Conservation (phyloP, 768 basidiomycete genomes). For the Termitomyces sp. region DNA sequence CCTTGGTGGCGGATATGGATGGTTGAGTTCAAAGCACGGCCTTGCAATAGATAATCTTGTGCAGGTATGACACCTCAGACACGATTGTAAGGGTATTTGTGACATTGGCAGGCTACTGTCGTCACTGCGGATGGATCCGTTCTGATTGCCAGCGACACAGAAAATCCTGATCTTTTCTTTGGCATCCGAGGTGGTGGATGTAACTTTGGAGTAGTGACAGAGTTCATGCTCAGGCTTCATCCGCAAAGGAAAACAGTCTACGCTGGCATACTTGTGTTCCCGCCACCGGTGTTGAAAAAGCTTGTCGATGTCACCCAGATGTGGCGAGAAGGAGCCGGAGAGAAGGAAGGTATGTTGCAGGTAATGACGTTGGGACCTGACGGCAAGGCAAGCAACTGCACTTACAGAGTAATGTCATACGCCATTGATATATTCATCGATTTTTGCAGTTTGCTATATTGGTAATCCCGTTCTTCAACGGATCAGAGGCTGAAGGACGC, state of each 20-base stretch:
- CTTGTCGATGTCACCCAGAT: conserved; percentile 22
- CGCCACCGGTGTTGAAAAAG: conserved; percentile 21
- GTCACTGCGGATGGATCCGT: conserved; percentile 14
- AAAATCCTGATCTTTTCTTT: conserved; percentile 45
- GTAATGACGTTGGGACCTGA: conserved; percentile 29
- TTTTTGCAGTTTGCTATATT: conserved; percentile 31
- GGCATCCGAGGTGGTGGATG: conserved; percentile 47
- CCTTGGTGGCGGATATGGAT: conserved; percentile 56
- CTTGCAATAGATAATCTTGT: conserved; percentile 45
- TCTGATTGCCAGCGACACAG: conserved; percentile 21
- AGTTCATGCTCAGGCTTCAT: conserved; percentile 43
- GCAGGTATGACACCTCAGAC: conserved; percentile 16
- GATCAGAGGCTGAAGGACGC: conserved; percentile 43
- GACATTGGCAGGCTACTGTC: conserved; percentile 11
- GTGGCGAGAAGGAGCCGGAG: conserved; percentile 32
- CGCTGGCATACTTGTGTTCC: conserved; percentile 32
- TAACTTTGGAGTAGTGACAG: conserved; percentile 52
- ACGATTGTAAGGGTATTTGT: neutral
- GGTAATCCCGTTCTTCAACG: conserved; percentile 40
- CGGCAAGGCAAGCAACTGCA: conserved; percentile 28
- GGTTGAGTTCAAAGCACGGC: conserved; percentile 39
- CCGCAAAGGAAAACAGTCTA: conserved; percentile 44
- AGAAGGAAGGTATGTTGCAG: conserved; percentile 35
- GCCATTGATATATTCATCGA: neutral
- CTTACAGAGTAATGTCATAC: neutral